These are phyloP conservation scores for Xerocomus spinulosus DNA, from an alignment of 768 basidiomycete species.

Conservation along the genomic window DNA sequence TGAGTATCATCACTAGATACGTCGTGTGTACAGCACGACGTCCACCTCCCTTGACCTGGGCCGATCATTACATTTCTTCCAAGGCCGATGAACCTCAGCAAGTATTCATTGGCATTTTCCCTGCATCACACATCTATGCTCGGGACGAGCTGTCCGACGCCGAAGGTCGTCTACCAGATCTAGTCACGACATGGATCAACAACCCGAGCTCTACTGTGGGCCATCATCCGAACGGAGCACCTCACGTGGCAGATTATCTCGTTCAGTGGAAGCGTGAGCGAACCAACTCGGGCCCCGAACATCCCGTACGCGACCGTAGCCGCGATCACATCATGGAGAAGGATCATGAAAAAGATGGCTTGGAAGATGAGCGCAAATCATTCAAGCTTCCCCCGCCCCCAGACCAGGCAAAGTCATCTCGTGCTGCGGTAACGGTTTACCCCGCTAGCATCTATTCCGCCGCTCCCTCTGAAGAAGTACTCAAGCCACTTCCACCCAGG, in stretches of 20 bases:
- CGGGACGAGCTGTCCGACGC: slow-evolving; percentile 86
- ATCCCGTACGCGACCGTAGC: slow-evolving; percentile 27
- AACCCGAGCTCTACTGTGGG: slow-evolving; percentile 29
- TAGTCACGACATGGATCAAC: slow-evolving; percentile 53
- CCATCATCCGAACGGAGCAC: slow-evolving; percentile 32
- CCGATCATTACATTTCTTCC: slow-evolving; percentile 46
- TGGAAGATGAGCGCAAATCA: slow-evolving; percentile 56
- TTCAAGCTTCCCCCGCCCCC: slow-evolving; percentile 72
- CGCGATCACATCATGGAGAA: slow-evolving; percentile 42
- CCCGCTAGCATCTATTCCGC: slow-evolving; percentile 71
- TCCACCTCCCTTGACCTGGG: slow-evolving; percentile 62
- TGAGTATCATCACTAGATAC: slow-evolving; percentile 48
- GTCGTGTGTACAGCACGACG: slow-evolving; percentile 79
- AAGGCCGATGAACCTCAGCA: slow-evolving; percentile 74
- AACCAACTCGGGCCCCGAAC: slow-evolving; percentile 24
- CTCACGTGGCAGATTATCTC: slow-evolving; percentile 43
- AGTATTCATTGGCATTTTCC: slow-evolving; percentile 93
- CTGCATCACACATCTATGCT: slow-evolving; percentile 80
- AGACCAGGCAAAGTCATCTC: slow-evolving; percentile 68
- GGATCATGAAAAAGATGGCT: slow-evolving; percentile 60
- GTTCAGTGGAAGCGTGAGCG: slow-evolving; percentile 41
- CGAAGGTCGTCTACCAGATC: slow-evolving; percentile 76
- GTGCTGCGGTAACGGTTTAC: slow-evolving; percentile 69
- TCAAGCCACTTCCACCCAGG: slow-evolving; percentile 79
- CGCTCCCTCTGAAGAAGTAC: slow-evolving; percentile 58